Percentiles rank a stretch among this genome's conserved stretches.
phyloP scores from a whole-genome alignment of 768 basidiomycete genomes.

The Calocybe gangraenosa region DNA sequence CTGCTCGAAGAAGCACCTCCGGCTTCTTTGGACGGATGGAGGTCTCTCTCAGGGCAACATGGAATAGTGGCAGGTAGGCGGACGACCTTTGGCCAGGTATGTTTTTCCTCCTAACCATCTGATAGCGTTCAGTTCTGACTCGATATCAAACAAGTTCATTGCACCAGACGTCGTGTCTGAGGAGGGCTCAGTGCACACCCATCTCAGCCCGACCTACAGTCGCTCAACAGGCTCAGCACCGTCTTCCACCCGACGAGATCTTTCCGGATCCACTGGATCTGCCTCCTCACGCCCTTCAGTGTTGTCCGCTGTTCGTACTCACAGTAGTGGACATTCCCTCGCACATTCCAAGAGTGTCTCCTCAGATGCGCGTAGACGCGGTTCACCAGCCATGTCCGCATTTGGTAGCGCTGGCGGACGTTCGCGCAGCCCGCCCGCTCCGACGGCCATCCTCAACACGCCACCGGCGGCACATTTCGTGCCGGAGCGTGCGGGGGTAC shows the following conservation, averaged over 20 bases:
- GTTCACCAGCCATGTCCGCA: slow-evolving; percentile 47
- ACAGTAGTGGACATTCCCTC: slow-evolving; percentile 36
- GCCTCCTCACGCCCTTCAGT: slow-evolving; percentile 49
- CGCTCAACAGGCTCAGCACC: slow-evolving; percentile 54
- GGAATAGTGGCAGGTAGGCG: slow-evolving; percentile 19
- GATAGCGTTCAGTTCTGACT: slow-evolving; percentile 4
- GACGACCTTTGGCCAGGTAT: slow-evolving; percentile 61
- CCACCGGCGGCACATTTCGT: slow-evolving; percentile 13
- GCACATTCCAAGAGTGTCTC: slow-evolving; percentile 51
- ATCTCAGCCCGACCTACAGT: slow-evolving; percentile 41
- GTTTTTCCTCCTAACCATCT: slow-evolving; percentile 21
- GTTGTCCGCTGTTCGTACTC: slow-evolving; percentile 30
- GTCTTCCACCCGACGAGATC: slow-evolving; percentile 36
- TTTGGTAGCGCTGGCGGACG: slow-evolving; percentile 30
- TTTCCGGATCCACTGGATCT: slow-evolving; percentile 43
- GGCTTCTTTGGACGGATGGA: slow-evolving; percentile 56
- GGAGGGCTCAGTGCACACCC: slow-evolving; percentile 61
- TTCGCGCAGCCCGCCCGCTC: slow-evolving; percentile 14
- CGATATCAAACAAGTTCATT: slow-evolving; percentile 31
- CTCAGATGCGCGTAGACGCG: slow-evolving; percentile 42
- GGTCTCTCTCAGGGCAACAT: slow-evolving; percentile 40
- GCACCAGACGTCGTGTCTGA: slow-evolving; percentile 47
- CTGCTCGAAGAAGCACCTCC: slow-evolving; percentile 71
- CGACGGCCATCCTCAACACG: slow-evolving; percentile 12
- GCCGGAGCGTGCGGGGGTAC: slow-evolving; percentile 20